These are phyloP conservation scores for Pisolithus sp. DNA, from an alignment of 768 basidiomycete species.

Conservation along the genomic window DNA sequence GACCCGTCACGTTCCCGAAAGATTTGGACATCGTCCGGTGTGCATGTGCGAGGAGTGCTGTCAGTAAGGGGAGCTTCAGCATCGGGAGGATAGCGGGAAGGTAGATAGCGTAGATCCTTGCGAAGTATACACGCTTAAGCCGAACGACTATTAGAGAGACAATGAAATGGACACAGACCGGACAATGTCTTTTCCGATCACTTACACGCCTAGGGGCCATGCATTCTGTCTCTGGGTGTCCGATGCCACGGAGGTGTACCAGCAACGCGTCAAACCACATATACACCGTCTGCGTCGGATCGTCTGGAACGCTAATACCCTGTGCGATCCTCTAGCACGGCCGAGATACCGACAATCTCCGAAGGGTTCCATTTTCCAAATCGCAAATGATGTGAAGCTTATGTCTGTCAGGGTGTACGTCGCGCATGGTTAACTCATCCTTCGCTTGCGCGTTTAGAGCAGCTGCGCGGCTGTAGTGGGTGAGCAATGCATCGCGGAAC, in stretches of 20 bases:
- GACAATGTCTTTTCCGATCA: conserved; percentile 89
- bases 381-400: conserved; percentile 46
- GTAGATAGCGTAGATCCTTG: conserved; percentile 82
- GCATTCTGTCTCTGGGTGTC: conserved; percentile 38
- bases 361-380: conserved; percentile 36
- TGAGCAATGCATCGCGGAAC: conserved; percentile 53
- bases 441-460: conserved; percentile 11
- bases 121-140: background rate
- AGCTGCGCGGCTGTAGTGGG: conserved; percentile 36
- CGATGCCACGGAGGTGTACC: conserved; percentile 75
- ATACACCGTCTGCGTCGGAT: conserved; percentile 79
- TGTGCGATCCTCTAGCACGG: conserved; percentile 67
- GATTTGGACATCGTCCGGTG: conserved; percentile 98
- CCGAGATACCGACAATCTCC: conserved; percentile 80
- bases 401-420: conserved; percentile 55
- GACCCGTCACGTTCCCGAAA: conserved; percentile 81
- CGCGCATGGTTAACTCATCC: conserved; percentile 9
- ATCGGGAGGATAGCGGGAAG: conserved; percentile 81
- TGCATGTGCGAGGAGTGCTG: conserved; percentile 54
- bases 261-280: conserved; percentile 92
- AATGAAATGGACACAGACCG: conserved; percentile 34
- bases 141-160: background rate
- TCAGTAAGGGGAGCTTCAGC: conserved; percentile 50
- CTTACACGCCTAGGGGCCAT: conserved; percentile 83
- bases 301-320: conserved; percentile 82